Evolutionary conservation across 1,139 yeast genomes (phyloP).

Genomic region (Candida neerlandica): DNA sequence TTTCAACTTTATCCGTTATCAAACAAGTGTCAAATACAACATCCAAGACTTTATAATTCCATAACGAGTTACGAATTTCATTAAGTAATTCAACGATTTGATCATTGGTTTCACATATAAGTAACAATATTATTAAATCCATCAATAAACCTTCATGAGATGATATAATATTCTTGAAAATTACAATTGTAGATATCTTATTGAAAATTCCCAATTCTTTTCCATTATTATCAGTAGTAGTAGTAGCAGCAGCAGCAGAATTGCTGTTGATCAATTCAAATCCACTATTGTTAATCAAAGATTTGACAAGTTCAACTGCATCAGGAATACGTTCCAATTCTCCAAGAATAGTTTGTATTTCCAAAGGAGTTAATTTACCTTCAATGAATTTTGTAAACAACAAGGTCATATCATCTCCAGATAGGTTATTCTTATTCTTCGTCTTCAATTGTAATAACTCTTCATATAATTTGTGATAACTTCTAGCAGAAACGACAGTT

Average conservation of each 20-base stretch:
- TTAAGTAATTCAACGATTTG: slow-evolving; percentile 30
- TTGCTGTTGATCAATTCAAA: slow-evolving; percentile 14
- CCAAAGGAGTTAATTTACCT: slow-evolving; percentile 27
- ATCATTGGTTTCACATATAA: slow-evolving; percentile 36
- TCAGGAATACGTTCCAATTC: slow-evolving; percentile 29
- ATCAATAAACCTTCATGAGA: slow-evolving; percentile 29
- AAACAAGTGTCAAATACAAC: slow-evolving; percentile 32
- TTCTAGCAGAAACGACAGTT: slow-evolving; percentile 28
- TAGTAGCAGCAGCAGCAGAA: too few relatives aligned
- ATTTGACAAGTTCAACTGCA: slow-evolving; percentile 27
- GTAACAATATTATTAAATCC: slow-evolving; percentile 29
- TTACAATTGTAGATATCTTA: slow-evolving; percentile 25
- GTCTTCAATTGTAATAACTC: slow-evolving; percentile 15
- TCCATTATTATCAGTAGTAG: slow-evolving; percentile 1
- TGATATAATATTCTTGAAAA: slow-evolving; percentile 30
- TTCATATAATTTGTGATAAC: slow-evolving; percentile 26
- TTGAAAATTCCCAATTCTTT: slow-evolving; percentile 20
- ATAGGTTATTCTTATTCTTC: background rate
- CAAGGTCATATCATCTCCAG: slow-evolving; percentile 18
- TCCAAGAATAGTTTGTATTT: slow-evolving; percentile 22
- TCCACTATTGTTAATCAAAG: slow-evolving; percentile 22
- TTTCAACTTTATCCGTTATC: slow-evolving; percentile 16
- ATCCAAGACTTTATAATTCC: slow-evolving; percentile 26
- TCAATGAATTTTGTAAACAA: slow-evolving; percentile 26
- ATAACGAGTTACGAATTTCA: slow-evolving; percentile 27